Conservation (phyloP, 495 filamentous ascomycete genomes). For the Hamigera avellanea region DNA sequence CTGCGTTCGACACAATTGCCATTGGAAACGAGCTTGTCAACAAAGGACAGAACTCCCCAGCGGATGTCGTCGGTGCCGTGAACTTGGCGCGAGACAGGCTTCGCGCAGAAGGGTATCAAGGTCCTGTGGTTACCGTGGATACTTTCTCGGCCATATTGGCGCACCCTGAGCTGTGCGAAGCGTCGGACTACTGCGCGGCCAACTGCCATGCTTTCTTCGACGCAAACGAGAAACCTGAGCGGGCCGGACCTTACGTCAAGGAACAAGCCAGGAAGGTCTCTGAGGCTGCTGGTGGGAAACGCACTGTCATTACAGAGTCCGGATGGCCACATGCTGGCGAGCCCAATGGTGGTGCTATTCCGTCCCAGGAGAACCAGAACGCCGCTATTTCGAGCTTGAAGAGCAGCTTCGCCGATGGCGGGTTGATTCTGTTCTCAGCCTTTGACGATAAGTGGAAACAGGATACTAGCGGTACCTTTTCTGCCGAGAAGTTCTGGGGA, state of each 20-base stretch:
- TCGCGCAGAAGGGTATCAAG: slow-evolving; percentile 52
- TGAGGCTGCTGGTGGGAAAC: slow-evolving; percentile 37
- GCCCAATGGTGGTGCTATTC: slow-evolving; percentile 52
- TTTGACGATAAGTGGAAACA: slow-evolving; percentile 73
- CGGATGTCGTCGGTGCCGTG: slow-evolving; percentile 43
- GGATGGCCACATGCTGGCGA: slow-evolving; percentile 69
- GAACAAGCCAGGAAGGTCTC: slow-evolving; percentile 41
- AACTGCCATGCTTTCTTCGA: slow-evolving; percentile 87
- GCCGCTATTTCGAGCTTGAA: slow-evolving; percentile 53
- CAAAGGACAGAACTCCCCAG: slow-evolving; percentile 37
- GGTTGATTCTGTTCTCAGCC: slow-evolving; percentile 59
- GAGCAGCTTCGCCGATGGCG: slow-evolving; percentile 31
- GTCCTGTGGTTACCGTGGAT: slow-evolving; percentile 70
- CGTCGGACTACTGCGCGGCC: slow-evolving; percentile 65
- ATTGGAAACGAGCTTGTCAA: slow-evolving; percentile 80
- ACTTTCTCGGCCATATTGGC: slow-evolving; percentile 54
- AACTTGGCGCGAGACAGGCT: slow-evolving; percentile 42
- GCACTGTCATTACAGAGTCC: slow-evolving; percentile 56
- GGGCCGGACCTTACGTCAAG: slow-evolving; percentile 53
- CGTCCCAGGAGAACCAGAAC: slow-evolving; percentile 48
- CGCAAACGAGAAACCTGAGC: slow-evolving; percentile 35
- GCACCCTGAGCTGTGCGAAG: slow-evolving; percentile 60
- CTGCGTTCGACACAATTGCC: slow-evolving; percentile 52
- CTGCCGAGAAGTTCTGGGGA: slow-evolving; percentile 66
- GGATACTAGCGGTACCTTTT: slow-evolving; percentile 49